Percentiles rank a stretch among this genome's conserved stretches.
Conservation (phyloP, 805 yeast genomes). For the Wickerhamomyces hampshirensis region DNA sequence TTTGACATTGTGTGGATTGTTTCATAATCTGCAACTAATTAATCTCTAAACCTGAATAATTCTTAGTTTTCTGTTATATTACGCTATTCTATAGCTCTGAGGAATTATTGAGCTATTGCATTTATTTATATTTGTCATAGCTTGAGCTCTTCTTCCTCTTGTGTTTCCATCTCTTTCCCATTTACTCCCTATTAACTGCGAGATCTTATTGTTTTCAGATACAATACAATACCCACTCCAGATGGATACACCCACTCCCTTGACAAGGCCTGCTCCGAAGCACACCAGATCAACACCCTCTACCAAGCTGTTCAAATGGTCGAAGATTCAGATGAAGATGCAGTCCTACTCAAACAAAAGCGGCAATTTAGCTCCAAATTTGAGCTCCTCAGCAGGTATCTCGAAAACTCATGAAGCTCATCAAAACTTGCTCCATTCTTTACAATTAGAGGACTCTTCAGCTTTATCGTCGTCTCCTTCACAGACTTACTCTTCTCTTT, state of each 20-base stretch:
- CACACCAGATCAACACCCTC: slow-evolving; percentile 2
- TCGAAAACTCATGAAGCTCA: not conserved
- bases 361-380: not conserved
- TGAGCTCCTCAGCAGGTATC: not conserved
- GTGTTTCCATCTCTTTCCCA: not conserved
- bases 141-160: not conserved
- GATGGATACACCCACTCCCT: slow-evolving; percentile 2
- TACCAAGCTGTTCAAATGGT: slow-evolving; percentile 18
- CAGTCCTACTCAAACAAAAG: slow-evolving; percentile 5
- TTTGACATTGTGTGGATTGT: slow-evolving; percentile 3
- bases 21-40: slow-evolving; percentile 4
- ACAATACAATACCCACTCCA: slow-evolving; percentile 1
- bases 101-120: not conserved
- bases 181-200: not conserved
- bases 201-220: not conserved
- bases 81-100: not conserved
- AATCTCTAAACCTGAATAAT: not conserved
- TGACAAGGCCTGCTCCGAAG: not conserved
- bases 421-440: not conserved
- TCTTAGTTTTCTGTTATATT: not conserved
- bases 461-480: not conserved
- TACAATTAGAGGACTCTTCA: not conserved
- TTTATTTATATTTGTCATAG: not conserved
- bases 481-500: not conserved
- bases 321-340: slow-evolving; percentile 20